Conservation (phyloP, 1,139 yeast species). For the Wickerhamomyces sp. region DNA sequence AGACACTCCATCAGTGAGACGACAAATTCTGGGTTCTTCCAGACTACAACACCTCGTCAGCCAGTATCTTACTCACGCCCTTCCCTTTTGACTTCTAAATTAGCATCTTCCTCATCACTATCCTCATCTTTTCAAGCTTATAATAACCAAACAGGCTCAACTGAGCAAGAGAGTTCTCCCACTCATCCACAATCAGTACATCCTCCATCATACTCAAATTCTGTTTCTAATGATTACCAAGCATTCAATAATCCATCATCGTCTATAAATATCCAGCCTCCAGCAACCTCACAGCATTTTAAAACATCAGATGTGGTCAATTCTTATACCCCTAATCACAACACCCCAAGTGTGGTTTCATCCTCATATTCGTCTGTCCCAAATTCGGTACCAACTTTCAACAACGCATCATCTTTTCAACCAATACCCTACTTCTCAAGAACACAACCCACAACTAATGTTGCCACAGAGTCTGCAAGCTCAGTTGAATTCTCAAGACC, state of each 20-base stretch:
- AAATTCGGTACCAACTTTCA: conserved; percentile 20
- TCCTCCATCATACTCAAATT: conserved; percentile 5
- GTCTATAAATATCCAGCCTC: conserved; percentile 19
- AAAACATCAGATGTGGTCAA: conserved; percentile 19
- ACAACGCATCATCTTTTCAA: conserved; percentile 12
- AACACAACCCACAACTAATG: conserved; percentile 35
- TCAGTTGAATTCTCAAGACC: conserved; percentile 25
- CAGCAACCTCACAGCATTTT: conserved; percentile 22
- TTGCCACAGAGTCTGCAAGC: conserved; percentile 43
- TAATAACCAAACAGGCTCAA: conserved; percentile 2
- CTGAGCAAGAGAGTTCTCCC: no score
- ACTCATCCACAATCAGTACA: conserved; percentile 6
- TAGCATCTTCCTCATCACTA: conserved; percentile 17
- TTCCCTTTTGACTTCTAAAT: conserved; percentile 27
- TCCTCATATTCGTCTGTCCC: conserved; percentile 34
- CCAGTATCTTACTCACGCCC: conserved; percentile 17
- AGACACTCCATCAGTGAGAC: conserved; percentile 8
- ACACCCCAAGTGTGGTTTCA: conserved; percentile 49
- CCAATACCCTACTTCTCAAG: conserved; percentile 27
- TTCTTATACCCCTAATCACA: conserved; percentile 37
- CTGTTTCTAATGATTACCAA: conserved; percentile 2
- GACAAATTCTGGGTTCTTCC: conserved; percentile 1
- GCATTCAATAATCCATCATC: conserved; percentile 13
- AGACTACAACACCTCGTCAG: conserved; percentile 2
- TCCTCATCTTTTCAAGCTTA: neutral